Evolutionary conservation across 208 protist species (phyloP).

Genomic region (Angomonas desouzai): DNA sequence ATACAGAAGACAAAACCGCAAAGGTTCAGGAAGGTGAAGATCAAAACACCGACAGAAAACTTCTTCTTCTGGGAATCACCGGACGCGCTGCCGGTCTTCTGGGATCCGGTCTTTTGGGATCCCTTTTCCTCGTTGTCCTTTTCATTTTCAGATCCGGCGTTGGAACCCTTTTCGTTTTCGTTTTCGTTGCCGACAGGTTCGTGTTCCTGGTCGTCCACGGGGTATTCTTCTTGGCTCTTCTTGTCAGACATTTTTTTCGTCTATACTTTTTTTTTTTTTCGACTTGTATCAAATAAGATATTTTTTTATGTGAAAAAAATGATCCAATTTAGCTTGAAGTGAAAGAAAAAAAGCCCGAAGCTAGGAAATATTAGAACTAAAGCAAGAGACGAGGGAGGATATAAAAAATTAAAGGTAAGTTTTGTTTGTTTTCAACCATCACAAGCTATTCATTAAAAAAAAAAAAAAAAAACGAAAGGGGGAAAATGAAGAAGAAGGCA

Average conservation of each 20-base stretch:
- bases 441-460: background rate
- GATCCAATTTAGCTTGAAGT: slow-evolving; percentile 3
- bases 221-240: slow-evolving; percentile 24
- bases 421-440: background rate
- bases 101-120: slow-evolving; percentile 3
- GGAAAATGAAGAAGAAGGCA: background rate
- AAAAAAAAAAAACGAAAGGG: background rate
- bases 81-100: slow-evolving; percentile 1
- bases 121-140: slow-evolving; percentile 9
- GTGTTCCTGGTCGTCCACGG: slow-evolving; percentile 24
- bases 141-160: slow-evolving; percentile 15
- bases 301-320: slow-evolving; percentile 14
- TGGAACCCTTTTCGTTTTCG: slow-evolving; percentile 12
- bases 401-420: background rate
- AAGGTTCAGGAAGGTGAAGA: slow-evolving; percentile 39
- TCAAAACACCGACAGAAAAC: slow-evolving; percentile 28
- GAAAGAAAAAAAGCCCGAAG: slow-evolving; percentile 6
- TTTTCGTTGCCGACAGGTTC: slow-evolving; percentile 25
- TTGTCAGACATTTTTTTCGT: slow-evolving; percentile 14
- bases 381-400: background rate
- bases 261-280: slow-evolving; percentile 5
- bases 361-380: background rate
- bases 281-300: background rate
- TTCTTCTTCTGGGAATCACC: slow-evolving; percentile 17
- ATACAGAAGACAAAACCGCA: slow-evolving; percentile 39